Evolutionary conservation across 345 rosid genomes (phyloP), one percentile per base, ranked within the genome.

Genomic region (Mallotus nudiflorus): DNA sequence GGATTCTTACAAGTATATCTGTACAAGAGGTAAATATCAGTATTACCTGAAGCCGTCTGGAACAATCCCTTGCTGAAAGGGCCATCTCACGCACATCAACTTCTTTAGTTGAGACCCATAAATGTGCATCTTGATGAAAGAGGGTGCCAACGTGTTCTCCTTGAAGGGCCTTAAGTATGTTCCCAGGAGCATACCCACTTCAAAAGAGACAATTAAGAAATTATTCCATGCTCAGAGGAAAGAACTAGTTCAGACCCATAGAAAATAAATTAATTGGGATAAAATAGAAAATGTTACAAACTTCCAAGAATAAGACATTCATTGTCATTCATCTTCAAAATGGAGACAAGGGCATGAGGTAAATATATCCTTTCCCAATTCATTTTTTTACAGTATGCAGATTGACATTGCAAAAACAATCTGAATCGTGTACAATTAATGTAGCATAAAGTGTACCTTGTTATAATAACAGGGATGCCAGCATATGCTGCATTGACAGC

Each of bases 401-500:
- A 60, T 37, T 60, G 29, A 6, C 13, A 60, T 5, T 20, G 28
- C 9, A 22, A 31, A 22, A 40, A 40, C 33, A 37, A 18, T 15
- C 48, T 11, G 31, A 62, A 62, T 28, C 25, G 20, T 35, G 45
- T 1, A 11, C 22, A 10, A 44, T 37, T n/a, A 27, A 63, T 15
- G 14, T 24, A 27, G 13, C 57, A 75, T 16, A 27, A 61, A 40
- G 27, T 28, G 29, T 78, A 95, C 99, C 99, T 92, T 59, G 99
- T 92, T 64, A 95, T 95, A 76, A 92, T 81, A 74, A 95, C 99
- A 74, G 99, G 99, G 71, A 92, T 81, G 37, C 98, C 97, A 44
- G 94, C 97, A 72, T 85, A 66, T 51, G 99, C 92, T 51, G 98
- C 99, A 78, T 83, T 87, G 45, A 87, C 88, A 52, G 99, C 99